phyloP scores from a whole-genome alignment of 306 rosid genomes.

The Cucurbita argyrosperma region DNA sequence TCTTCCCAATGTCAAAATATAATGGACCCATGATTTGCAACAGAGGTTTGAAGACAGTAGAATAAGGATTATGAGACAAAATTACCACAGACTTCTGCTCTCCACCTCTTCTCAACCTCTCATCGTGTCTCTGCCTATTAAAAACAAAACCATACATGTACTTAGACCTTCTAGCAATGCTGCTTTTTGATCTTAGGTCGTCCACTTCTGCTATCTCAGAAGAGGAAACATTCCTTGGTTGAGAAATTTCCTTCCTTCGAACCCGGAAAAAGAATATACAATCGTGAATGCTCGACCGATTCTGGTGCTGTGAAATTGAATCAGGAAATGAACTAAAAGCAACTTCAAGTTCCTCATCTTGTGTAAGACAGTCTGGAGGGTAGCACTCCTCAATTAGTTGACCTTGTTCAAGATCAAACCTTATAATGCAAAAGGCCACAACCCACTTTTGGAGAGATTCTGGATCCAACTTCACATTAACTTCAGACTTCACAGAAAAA shows the following conservation, averaged over 20 bases:
- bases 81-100: slow-evolving; percentile 93
- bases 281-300: slow-evolving; percentile 77
- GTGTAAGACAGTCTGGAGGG: slow-evolving; percentile 54
- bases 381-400: slow-evolving; percentile 94
- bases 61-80: slow-evolving; percentile 55
- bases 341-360: slow-evolving; percentile 72
- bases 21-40: slow-evolving; percentile 88
- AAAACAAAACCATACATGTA: slow-evolving; percentile 85
- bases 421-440: slow-evolving; percentile 61
- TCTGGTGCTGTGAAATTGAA: slow-evolving; percentile 79
- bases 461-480: slow-evolving; percentile 52
- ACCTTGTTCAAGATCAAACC: slow-evolving; percentile 90
- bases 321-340: slow-evolving; percentile 78
- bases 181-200: slow-evolving; percentile 20
- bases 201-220: slow-evolving; percentile 25
- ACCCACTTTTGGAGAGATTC: slow-evolving; percentile 56
- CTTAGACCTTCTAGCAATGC: slow-evolving; percentile 20
- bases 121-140: slow-evolving; percentile 90
- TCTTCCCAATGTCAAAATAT: slow-evolving; percentile 75
- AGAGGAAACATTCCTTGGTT: slow-evolving; percentile 18
- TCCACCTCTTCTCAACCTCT: slow-evolving; percentile 90
- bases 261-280: slow-evolving; percentile 76
- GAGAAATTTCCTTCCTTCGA: slow-evolving; percentile 29
- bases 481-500: slow-evolving; percentile 54
- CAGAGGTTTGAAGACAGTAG: slow-evolving; percentile 77